Percentiles rank a stretch among this genome's conserved stretches.
These are phyloP conservation scores for Acanthamoeba sp. DNA, from an alignment of 208 protist species.

Conservation along the genomic window DNA sequence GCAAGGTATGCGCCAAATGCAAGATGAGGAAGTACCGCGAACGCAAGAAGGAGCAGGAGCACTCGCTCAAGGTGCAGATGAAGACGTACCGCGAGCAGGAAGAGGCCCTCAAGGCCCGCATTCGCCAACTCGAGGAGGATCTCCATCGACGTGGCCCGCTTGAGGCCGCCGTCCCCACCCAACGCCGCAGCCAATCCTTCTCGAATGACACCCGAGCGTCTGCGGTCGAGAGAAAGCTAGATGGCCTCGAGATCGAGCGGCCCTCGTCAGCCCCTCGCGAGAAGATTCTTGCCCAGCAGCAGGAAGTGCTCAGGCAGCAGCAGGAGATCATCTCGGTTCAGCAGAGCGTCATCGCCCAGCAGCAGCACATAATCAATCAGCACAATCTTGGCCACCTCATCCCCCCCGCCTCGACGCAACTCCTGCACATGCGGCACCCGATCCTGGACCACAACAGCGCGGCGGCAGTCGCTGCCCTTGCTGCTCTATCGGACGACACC, in stretches of 20 bases:
- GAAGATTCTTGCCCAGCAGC: slow-evolving; percentile 54
- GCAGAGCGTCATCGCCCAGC: slow-evolving; percentile 44
- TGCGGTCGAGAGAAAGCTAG: not conserved
- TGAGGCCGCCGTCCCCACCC: not conserved
- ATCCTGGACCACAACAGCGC: slow-evolving; percentile 39
- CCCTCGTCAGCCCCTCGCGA: not conserved
- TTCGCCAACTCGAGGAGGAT: slow-evolving; percentile 38
- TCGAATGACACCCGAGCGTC: not conserved
- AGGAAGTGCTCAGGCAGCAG: slow-evolving; percentile 65
- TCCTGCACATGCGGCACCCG: not conserved
- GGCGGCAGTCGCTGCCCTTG: not conserved
- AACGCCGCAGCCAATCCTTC: not conserved
- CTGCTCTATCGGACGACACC: not conserved
- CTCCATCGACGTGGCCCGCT: not conserved
- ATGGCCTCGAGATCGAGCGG: not conserved
- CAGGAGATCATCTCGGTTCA: slow-evolving; percentile 49
- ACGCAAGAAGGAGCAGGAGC: slow-evolving; percentile 59
- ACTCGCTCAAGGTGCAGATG: slow-evolving; percentile 48
- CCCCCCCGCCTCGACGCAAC: not conserved
- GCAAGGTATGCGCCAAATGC: slow-evolving; percentile 62
- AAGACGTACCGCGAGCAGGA: slow-evolving; percentile 24
- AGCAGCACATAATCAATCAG: slow-evolving; percentile 28
- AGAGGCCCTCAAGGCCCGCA: slow-evolving; percentile 16
- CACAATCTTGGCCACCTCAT: slow-evolving; percentile 26
- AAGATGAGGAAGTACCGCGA: slow-evolving; percentile 71